These are phyloP conservation scores for Metschnikowia kunwiensis DNA, from an alignment of 805 yeast genomes.

Conservation along the genomic window DNA sequence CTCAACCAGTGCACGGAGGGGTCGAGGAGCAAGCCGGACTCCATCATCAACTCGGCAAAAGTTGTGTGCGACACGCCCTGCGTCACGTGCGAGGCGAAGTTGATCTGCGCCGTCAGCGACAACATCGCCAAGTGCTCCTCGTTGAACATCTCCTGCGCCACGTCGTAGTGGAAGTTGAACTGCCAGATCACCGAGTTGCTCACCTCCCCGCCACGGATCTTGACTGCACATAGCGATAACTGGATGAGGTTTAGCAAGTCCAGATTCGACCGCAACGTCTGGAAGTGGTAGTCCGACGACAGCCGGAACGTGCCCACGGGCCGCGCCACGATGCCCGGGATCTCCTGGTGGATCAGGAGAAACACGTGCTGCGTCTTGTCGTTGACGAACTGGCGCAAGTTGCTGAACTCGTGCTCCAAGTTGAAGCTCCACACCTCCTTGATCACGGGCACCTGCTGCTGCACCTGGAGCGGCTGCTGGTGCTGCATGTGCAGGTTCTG, in stretches of 20 bases:
- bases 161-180: conserved; percentile 83
- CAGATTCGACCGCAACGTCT: conserved; percentile 86
- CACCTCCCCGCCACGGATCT: conserved; percentile 34
- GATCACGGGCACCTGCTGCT: conserved; percentile 44
- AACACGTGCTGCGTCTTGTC: conserved; percentile 47
- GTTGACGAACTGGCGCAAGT: conserved; percentile 55
- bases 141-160: conserved; percentile 77
- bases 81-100: conserved; percentile 67
- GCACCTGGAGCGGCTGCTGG: conserved; percentile 11
- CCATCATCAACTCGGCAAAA: conserved; percentile 81
- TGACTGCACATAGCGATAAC: conserved; percentile 46
- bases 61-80: conserved; percentile 76
- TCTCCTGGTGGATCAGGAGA: conserved; percentile 81
- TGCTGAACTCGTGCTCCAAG: conserved; percentile 61
- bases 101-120: conserved; percentile 73
- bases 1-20: conserved; percentile 79
- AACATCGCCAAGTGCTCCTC: conserved; percentile 79
- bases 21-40: conserved; percentile 80
- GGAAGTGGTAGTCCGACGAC: conserved; percentile 91
- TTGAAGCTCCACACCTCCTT: conserved; percentile 76
- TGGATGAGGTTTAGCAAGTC: conserved; percentile 85
- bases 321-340: conserved; percentile 93
- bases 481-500: conserved; percentile 14
- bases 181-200: conserved; percentile 90
- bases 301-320: conserved; percentile 93